These are phyloP conservation scores for Backusella macrospora DNA, from an alignment of 192 early-diverging fungal genomes.

Conservation along the genomic window DNA sequence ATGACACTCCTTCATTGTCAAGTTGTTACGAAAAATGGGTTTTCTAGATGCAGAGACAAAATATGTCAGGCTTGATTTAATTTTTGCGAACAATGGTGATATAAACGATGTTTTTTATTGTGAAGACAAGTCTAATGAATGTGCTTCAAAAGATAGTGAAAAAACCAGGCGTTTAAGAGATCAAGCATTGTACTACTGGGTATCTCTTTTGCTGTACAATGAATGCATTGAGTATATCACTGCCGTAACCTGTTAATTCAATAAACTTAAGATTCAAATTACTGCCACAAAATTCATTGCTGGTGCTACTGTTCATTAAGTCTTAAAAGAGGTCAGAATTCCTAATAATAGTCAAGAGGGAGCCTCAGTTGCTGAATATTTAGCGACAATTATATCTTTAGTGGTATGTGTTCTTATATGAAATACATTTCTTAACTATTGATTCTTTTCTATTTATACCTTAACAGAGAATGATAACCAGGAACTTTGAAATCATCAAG, in stretches of 20 bases:
- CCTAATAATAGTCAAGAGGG: conserved; percentile 17
- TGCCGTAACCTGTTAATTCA: background rate
- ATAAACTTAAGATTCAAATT: conserved; percentile 13
- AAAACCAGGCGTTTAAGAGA: conserved; percentile 18
- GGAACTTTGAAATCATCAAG: background rate
- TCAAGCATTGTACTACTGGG: background rate
- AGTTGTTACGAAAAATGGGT: conserved; percentile 16
- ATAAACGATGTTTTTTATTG: conserved; percentile 17
- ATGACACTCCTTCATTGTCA: conserved; percentile 16
- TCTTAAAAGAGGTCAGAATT: conserved; percentile 9
- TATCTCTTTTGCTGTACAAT: background rate
- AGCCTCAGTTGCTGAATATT: background rate
- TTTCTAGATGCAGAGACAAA: conserved; percentile 15
- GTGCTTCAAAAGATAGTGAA: conserved; percentile 13
- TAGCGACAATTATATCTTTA: conserved; percentile 13
- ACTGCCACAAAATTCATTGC: conserved; percentile 14
- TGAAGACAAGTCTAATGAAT: conserved; percentile 12
- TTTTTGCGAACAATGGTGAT: conserved; percentile 14
- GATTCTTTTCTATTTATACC: background rate
- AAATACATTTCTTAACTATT: conserved; percentile 17
- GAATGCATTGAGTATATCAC: background rate
- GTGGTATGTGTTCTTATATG: background rate
- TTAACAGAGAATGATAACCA: background rate
- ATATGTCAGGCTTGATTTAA: conserved; percentile 19
- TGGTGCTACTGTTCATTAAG: conserved; percentile 10